phyloP scores from a whole-genome alignment of 345 rosid species.

The Rhizophora mangle region DNA sequence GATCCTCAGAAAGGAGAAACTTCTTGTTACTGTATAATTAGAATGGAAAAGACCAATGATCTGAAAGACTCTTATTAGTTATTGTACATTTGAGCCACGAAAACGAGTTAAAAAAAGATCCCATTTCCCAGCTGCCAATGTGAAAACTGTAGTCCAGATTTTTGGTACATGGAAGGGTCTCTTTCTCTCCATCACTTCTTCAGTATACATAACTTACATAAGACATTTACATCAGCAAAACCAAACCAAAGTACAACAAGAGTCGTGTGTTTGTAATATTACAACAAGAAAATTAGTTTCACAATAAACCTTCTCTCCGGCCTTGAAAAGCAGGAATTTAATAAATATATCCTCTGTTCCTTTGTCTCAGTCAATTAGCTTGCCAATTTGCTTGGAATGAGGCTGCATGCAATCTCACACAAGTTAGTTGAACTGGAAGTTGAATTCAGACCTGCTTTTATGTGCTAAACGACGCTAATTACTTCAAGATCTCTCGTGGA shows the following conservation, averaged over 20 bases:
- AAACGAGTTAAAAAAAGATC: conserved; percentile 8
- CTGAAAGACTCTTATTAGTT: background rate
- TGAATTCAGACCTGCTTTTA: background rate
- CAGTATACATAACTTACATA: conserved; percentile 26
- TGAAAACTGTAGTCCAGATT: conserved; percentile 3
- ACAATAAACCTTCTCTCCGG: background rate
- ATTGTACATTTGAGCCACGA: conserved; percentile 4
- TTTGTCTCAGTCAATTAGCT: conserved; percentile 11
- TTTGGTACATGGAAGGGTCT: conserved; percentile 2
- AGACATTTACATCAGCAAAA: conserved; percentile 29
- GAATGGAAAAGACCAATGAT: background rate
- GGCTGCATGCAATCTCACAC: background rate
- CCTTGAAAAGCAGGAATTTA: background rate
- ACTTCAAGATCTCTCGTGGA: conserved; percentile 56
- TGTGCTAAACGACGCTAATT: background rate
- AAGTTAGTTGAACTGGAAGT: background rate
- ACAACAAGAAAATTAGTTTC: conserved; percentile 21
- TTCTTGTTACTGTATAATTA: no score
- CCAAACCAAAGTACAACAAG: conserved; percentile 18
- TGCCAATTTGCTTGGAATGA: conserved; percentile 2
- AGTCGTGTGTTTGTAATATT: conserved; percentile 18
- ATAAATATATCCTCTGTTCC: background rate
- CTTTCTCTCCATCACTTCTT: conserved; percentile 16
- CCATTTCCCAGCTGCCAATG: conserved; percentile 10
- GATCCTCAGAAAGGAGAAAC: background rate